Evolutionary conservation across 2,329 filamentous ascomycete genomes (phyloP), one percentile per base, ranked within the genome.

Genomic region (Cladosporium sp.): DNA sequence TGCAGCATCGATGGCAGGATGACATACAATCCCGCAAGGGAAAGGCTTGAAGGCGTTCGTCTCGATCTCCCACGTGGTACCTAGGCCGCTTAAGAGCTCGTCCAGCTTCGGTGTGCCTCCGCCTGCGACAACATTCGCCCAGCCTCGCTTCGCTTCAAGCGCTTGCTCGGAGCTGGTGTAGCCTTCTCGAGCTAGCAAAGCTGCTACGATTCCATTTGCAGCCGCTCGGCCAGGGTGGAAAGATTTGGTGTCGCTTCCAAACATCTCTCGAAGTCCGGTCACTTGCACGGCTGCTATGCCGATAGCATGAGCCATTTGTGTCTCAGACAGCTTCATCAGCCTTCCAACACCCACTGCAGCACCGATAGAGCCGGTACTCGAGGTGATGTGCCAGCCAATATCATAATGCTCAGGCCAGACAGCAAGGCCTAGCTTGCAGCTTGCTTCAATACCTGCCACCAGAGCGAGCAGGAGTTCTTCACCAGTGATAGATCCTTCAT

Each of bases 41-140:
- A 80, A 84, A 0, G 81, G 82, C 65, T 84, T 84, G 70, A 83
- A 84, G 1, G 78, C 76, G 61, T 84, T 84, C 62, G 75, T 75
- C 64, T 77, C 72, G 8, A 80, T 78, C 70, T 84, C 80, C 81
- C 81, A 84, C n/a, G 63, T 65, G 37, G 63, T 59, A 1, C 72
- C 70, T 12, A 78, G 62, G 17, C 71, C 70, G 1, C 65, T 72
- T 37, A 79, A 65, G 60, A 75, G 71, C 38, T 69, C 71, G 6
- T 75, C 70, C 17, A 77, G 69, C 37, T 73, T 70, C 34, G 79
- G 74, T 3, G 58, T 75, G 68, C 37, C 73, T 69, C 60, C 62
- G 19, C 76, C 75, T 28, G 65, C 54, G 19, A 82, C 78, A 2
- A 84, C 78, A 60, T 80, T 78, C 4, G 76, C 75, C 81, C 81